A percentile compares a stretch with the other conserved stretches of the same genome.
Conservation (phyloP, 2,329 filamentous ascomycete species). For the Hymenoscyphus fructigenus region DNA sequence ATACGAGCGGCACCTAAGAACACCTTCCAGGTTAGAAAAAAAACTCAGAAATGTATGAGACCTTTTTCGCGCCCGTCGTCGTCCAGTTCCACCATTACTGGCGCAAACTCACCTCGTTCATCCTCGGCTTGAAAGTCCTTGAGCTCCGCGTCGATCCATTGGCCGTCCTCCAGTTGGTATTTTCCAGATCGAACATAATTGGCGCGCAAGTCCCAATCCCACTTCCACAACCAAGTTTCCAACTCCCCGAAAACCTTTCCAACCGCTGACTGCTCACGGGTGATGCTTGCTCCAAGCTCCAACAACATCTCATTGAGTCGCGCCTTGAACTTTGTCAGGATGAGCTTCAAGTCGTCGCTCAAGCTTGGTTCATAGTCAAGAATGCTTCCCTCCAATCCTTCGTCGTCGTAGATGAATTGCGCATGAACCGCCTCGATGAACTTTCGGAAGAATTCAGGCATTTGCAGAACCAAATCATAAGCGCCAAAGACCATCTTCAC, state of each 20-base stretch:
- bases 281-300: conserved; percentile 37
- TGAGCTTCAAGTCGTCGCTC: conserved; percentile 42
- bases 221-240: conserved; percentile 47
- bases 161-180: conserved; percentile 52
- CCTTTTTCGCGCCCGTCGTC: conserved; percentile 35
- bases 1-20: conserved; percentile 23
- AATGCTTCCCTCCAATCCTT: conserved; percentile 47
- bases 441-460: conserved; percentile 46
- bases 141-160: conserved; percentile 46
- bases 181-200: conserved; percentile 50
- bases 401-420: conserved; percentile 54
- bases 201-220: conserved; percentile 55
- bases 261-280: conserved; percentile 45
- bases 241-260: conserved; percentile 50
- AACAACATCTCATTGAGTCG: conserved; percentile 50
- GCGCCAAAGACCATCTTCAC: conserved; percentile 52
- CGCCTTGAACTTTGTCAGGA: conserved; percentile 55
- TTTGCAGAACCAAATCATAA: conserved; percentile 43
- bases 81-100: conserved; percentile 36
- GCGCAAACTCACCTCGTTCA: conserved; percentile 38
- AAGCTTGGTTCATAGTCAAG: conserved; percentile 36
- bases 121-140: conserved; percentile 55
- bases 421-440: conserved; percentile 53
- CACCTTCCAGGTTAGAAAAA: conserved; percentile 23
- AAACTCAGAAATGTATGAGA: conserved; percentile 33